Evolutionary conservation across 257 asterid genomes (phyloP), one percentile per base, ranked within the genome.

Genomic region (Lavandula angustifolia): DNA sequence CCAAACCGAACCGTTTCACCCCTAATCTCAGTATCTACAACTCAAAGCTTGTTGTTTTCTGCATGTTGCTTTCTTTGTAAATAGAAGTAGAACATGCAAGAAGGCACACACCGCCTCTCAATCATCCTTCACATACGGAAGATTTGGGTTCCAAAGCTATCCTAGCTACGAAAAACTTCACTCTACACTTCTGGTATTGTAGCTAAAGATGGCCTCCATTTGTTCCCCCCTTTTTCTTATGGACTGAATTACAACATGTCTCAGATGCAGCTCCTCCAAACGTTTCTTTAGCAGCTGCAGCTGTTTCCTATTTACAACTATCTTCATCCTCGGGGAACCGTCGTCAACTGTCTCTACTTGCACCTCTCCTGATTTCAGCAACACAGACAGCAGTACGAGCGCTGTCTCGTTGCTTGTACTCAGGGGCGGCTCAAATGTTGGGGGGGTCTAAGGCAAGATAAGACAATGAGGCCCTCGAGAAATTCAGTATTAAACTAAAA

Each of bases 201-300:
- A 61, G 77, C 83, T 66, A 83, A 76, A 66, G 77, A 78, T 6
- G 88, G 85, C 72, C 73, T 78, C 91, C 91, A 82, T 60, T 76
- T 77, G 74, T 42, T 65, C 4, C 68, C 59, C n/a, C 53, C 52
- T 38, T 50, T 40, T 62, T 42, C 53, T 17, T 6, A 37, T 27
- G 0, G 67, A 56, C 37, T 52, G 89, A 68, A 74, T 12, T 54
- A 56, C 60, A 0, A 65, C 16, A 58, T 58, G 61, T 16, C 67
- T 66, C 71, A 54, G 29, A 3, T 61, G 72, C 3, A 78, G 50
- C 74, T 73, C 80, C 71, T 64, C 79, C 16, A 66, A 60, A 7
- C 69, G 70, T 11, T 34, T 72, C n/a, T 67, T 47, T n/a, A 88
- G 80, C 75, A 75, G 48, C 81, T 78, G 75, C 73, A 82, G 50